These are phyloP conservation scores for Heterobasidion parviporum DNA, from an alignment of 1,284 basidiomycete genomes.

Conservation along the genomic window DNA sequence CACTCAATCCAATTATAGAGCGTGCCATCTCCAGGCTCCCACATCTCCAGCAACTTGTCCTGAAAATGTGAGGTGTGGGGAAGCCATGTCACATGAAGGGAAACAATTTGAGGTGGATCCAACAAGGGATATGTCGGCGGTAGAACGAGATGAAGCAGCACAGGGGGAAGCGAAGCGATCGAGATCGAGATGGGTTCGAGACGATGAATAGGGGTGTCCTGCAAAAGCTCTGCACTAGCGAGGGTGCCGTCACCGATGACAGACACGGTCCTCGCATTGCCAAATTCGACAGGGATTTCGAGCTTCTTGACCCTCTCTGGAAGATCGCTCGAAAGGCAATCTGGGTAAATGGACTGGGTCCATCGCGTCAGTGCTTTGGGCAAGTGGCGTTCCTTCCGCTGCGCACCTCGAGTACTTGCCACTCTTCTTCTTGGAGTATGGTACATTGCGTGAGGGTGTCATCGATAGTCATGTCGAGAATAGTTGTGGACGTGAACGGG, in stretches of 20 bases:
- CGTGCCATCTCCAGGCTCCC: slow-evolving; percentile 50
- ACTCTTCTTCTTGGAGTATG: slow-evolving; percentile 28
- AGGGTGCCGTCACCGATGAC: slow-evolving; percentile 20
- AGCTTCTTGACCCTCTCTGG: slow-evolving; percentile 36
- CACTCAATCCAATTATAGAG: slow-evolving; percentile 67
- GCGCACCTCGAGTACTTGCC: slow-evolving; percentile 51
- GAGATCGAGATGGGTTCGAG: slow-evolving; percentile 8
- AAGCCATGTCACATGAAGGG: slow-evolving; percentile 57
- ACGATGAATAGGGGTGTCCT: neutral
- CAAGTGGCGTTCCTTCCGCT: neutral
- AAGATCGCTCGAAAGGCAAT: slow-evolving; percentile 43
- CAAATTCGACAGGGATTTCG: slow-evolving; percentile 58
- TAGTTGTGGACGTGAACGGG: neutral
- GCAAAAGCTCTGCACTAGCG: slow-evolving; percentile 3
- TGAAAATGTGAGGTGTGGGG: slow-evolving; percentile 29
- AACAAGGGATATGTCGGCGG: slow-evolving; percentile 50
- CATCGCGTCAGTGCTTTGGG: neutral
- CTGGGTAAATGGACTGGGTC: slow-evolving; percentile 65
- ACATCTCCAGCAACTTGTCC: slow-evolving; percentile 38
- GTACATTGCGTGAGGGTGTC: slow-evolving; percentile 13
- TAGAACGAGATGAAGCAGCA: slow-evolving; percentile 48
- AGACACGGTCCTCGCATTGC: slow-evolving; percentile 29
- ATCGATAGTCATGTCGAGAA: slow-evolving; percentile 1
- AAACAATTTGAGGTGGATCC: slow-evolving; percentile 43
- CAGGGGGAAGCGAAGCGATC: slow-evolving; percentile 49